Evolutionary conservation across 371 early-diverging fungal genomes (phyloP), one percentile per base, ranked within the genome.

Genomic region (Blyttiomyces sp.): DNA sequence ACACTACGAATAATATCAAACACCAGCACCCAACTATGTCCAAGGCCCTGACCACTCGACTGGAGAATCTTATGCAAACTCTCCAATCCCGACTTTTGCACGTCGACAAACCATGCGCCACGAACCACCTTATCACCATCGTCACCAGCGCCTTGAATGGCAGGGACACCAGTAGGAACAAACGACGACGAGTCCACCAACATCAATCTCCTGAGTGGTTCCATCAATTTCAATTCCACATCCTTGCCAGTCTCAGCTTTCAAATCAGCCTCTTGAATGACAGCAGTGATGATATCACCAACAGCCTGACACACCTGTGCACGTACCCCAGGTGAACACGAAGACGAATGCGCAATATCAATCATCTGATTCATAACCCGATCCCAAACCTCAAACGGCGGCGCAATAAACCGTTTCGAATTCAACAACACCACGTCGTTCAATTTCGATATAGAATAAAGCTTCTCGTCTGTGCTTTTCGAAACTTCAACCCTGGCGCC

Each of bases 61-160:
- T 96, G 94, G 31, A 97, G 73, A 3, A 96, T 65, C 61, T 88
- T 91, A 70, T 93, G 86, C 49, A 97, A 76, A 0, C 92, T 94
- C 60, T 95, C 95, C 27, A 97, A 68, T 0, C 88, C 89, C 72
- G 84, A 84, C 52, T 87, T 88, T 56, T 92, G 90, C 1, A 94
- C 90, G 36, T 91, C 94, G 11, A 68, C 59, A 42, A 78, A 57
- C 74, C 74, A 79, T 4, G 54, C 45, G 23, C 59, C 66, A 19
- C 68, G 58, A 16, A 60, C 44, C 23, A 45, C 42, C 28, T 43
- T 49, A 26, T 45, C 39, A 4, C 42, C 30, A 43, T 61, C 66
- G 3, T 32, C 24, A 3, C n/a, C 31, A 21, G 26, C 3, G 27
- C 4, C 43, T n/a, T 26, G 32, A 9, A 21, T 48, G 13, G 43